Evolutionary conservation across 305 asterid species (phyloP), one percentile per base, ranked within the genome.

Genomic region (Fraxinus floribunda): DNA sequence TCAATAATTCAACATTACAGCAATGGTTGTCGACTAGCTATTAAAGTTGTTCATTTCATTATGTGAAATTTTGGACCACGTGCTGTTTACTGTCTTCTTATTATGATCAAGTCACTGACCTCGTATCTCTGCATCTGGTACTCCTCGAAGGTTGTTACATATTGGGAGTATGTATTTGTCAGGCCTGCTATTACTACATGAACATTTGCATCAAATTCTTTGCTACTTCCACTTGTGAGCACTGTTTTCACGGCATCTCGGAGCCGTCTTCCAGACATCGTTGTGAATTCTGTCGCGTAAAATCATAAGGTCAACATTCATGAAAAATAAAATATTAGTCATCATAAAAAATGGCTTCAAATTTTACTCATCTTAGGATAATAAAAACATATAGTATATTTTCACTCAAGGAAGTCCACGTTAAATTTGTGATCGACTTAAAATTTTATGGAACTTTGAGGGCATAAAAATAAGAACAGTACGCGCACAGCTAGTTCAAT

Each of bases 221-320:
- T 88, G 82, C 85, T 83, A 46, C 57, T 46, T 46, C 57, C 57
- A 76, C 85, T 86, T 4, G 84, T 85, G 55, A 95, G 90, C 71
- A 84, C 92, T 57, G 78, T 80, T 91, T 76, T 92, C 82, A 96
- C 93, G 29, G 98, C 97, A 88, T 96, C 99, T 46, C 98, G 94
- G 80, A 96, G 99, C 78, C 98, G 92, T 84, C 99, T 93, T 80
- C 99, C 99, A 41, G 99, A 93, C 99, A 96, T 96, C 44, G 99
- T 96, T 80, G 98, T 91, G 90, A 94, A 96, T 91, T 96, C 99
- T 95, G 90, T 81, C 18, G 71, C 1, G 20, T 18, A 44, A 75
- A 75, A 66, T 44, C 7, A 11, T 2, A 3, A 66, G 2, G 38
- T 66, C 15, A 26, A 3, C 73, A 64, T 64, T 64, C 16, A 24